These are phyloP conservation scores for Russula olivacea DNA, from an alignment of 768 basidiomycete species.

Conservation along the genomic window DNA sequence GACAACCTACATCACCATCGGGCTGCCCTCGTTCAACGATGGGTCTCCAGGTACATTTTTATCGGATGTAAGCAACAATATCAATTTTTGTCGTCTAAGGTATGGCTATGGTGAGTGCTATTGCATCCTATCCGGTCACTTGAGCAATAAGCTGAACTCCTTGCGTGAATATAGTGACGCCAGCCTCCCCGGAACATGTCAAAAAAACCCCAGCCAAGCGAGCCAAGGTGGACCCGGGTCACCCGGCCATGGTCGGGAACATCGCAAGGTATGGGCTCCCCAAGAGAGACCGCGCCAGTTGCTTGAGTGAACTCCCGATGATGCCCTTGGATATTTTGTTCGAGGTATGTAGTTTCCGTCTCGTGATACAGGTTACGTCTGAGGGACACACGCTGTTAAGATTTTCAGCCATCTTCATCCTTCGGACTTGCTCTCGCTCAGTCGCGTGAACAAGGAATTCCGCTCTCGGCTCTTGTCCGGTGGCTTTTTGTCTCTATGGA, in stretches of 20 bases:
- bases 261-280: neutral
- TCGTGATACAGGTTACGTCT: neutral
- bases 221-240: neutral
- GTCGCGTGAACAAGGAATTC: constrained; percentile 30
- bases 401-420: constrained; percentile 31
- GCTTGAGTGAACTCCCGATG: constrained; percentile 18
- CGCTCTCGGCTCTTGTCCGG: constrained; percentile 29
- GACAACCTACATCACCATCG: neutral
- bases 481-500: constrained; percentile 30
- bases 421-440: constrained; percentile 31
- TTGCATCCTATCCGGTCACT: neutral
- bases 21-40: neutral
- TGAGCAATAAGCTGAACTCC: neutral
- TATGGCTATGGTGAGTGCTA: neutral
- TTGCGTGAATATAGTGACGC: neutral
- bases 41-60: neutral
- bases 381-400: constrained; percentile 24
- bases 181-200: neutral
- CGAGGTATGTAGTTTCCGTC: constrained; percentile 26
- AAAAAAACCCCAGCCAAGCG: constrained; percentile 4
- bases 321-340: constrained; percentile 31
- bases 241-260: no score
- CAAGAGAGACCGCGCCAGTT: constrained; percentile 1
- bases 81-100: no score
- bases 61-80: neutral